Evolutionary conservation across 805 yeast genomes (phyloP).

Genomic region (Ogataea saltuana): DNA sequence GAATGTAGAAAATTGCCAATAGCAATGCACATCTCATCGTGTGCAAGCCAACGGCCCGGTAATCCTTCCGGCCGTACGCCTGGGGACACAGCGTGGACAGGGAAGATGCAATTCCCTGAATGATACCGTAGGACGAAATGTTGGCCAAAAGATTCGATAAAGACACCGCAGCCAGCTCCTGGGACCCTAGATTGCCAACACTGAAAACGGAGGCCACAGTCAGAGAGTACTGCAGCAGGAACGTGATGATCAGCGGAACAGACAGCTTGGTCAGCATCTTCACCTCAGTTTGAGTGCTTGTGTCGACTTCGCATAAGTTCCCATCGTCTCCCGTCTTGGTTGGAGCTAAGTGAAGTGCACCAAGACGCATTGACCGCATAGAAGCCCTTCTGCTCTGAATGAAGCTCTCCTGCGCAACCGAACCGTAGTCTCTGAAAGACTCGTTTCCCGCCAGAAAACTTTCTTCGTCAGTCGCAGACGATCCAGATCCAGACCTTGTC

Average conservation of each 20-base stretch:
- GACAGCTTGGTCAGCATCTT: constrained; percentile 43
- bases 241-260: constrained; percentile 53
- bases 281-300: constrained; percentile 39
- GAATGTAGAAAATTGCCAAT: constrained; percentile 41
- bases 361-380: constrained; percentile 20
- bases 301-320: constrained; percentile 41
- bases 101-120: constrained; percentile 59
- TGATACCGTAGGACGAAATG: constrained; percentile 55
- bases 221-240: constrained; percentile 53
- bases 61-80: constrained; percentile 57
- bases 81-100: constrained; percentile 61
- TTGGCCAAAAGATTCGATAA: constrained; percentile 59
- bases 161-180: constrained; percentile 58
- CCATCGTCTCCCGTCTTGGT: constrained; percentile 26
- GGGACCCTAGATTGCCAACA: constrained; percentile 62
- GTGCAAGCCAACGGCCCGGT: constrained; percentile 50
- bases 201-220: constrained; percentile 55
- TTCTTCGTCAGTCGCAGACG: constrained; percentile 14
- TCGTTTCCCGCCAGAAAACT: constrained; percentile 11
- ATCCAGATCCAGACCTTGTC: constrained; percentile 14
- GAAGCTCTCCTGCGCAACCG: constrained; percentile 23
- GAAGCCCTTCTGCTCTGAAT: constrained; percentile 32
- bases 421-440: constrained; percentile 23
- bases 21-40: constrained; percentile 52
- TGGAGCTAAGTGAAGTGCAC: constrained; percentile 20